Percentiles rank a stretch among this genome's conserved stretches.
phyloP scores from a whole-genome alignment of 257 asterid species.

The Jaltomata sinuosa region DNA sequence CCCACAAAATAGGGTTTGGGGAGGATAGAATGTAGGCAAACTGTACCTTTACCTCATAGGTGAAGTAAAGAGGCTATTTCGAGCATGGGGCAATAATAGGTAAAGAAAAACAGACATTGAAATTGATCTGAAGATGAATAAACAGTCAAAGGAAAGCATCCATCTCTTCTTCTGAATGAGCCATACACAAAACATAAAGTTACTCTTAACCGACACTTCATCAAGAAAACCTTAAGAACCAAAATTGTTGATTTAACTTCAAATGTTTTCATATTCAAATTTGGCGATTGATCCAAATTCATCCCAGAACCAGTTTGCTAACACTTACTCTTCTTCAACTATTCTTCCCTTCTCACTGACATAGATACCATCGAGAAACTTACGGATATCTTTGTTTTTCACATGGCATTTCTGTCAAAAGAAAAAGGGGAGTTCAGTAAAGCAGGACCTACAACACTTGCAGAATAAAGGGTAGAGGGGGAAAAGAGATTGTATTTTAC shows the following conservation, averaged over 20 bases:
- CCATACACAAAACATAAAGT: not conserved
- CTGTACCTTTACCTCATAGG: no score
- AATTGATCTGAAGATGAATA: not conserved
- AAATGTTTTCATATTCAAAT: not conserved
- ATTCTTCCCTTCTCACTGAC: not conserved
- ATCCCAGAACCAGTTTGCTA: not conserved
- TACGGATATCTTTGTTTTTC: not conserved
- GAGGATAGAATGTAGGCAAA: no score
- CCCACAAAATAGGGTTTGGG: no score
- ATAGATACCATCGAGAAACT: constrained; percentile 1
- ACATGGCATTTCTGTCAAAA: not conserved
- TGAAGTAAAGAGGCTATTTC: no score
- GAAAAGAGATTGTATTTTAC: not conserved
- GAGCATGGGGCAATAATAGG: not conserved
- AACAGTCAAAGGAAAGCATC: not conserved
- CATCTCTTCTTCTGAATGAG: not conserved
- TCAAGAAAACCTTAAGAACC: not conserved
- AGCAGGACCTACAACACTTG: not conserved
- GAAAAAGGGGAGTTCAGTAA: not conserved
- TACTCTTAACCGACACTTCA: not conserved
- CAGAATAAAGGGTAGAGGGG: not conserved
- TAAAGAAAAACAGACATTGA: not conserved
- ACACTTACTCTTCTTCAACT: not conserved
- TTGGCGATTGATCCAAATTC: not conserved
- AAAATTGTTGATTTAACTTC: not conserved